These are phyloP conservation scores for Hymenoscyphus fraxineus DNA, from an alignment of 2,329 filamentous ascomycete species.

Conservation along the genomic window DNA sequence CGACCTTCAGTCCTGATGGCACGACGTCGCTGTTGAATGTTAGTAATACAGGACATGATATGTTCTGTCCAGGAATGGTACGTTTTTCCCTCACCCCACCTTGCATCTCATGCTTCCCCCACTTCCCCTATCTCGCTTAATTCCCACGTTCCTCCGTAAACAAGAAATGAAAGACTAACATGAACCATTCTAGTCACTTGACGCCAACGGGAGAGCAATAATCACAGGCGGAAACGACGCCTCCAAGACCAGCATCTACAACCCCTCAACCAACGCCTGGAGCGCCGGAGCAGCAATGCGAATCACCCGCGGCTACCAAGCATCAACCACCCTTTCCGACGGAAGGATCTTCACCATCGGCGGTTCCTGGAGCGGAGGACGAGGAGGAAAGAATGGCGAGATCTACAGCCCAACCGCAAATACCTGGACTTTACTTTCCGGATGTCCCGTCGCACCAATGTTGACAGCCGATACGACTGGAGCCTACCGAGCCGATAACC, in stretches of 20 bases:
- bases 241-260: constrained; percentile 45
- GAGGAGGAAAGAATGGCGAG: constrained; percentile 53
- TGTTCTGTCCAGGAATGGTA: constrained; percentile 54
- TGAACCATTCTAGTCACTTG: background rate
- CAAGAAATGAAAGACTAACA: no score
- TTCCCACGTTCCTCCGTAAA: background rate
- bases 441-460: constrained; percentile 45
- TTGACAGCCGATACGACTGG: constrained; percentile 46
- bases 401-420: constrained; percentile 45
- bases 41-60: constrained; percentile 46
- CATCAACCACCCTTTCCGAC: constrained; percentile 47
- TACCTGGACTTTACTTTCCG: constrained; percentile 44
- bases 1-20: constrained; percentile 33
- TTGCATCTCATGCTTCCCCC: background rate
- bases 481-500: constrained; percentile 47
- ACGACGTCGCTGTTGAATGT: constrained; percentile 31
- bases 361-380: constrained; percentile 51
- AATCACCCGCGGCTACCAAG: constrained; percentile 51
- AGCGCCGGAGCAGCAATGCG: constrained; percentile 41
- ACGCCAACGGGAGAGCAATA: constrained; percentile 46
- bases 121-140: constrained; percentile 7
- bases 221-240: constrained; percentile 52
- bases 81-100: constrained; percentile 32
- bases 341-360: constrained; percentile 54
- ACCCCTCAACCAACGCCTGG: constrained; percentile 34